Evolutionary conservation across 257 asterid species (phyloP), one percentile per base, ranked within the genome.

Genomic region (Scutellaria baicalensis): DNA sequence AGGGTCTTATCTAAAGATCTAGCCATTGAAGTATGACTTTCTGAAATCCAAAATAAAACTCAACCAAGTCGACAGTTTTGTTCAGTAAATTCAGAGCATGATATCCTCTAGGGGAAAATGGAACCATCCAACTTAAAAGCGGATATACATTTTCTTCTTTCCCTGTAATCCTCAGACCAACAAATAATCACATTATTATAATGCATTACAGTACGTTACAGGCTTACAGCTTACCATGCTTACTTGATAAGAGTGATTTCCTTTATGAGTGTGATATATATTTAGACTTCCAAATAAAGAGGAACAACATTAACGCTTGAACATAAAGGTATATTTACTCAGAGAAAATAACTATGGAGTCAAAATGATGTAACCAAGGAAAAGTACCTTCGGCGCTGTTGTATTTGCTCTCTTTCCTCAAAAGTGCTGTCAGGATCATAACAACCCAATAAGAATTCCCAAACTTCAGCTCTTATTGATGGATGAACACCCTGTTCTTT

Each of bases 391-490:
- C 95, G 83, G 9, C 78, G 72, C 44, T 81, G 83, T 44, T 92
- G 84, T 75, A 86, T 72, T 65, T 89, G 83, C 72, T 92, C 93
- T 73, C 95, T 88, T 71, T 91, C 99, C 4, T 85, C 97, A 75
- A 78, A 89, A 66, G 92, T 84, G 85, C 98, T 91, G 82, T 75
- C 78, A 44, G 98, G 93, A 65, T 89, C 96, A 75, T 79, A 91
- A 77, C 98, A 91, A 60, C 98, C 97, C 84, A 94, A 80, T 66
- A 94, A 83, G 79, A 91, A 91, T 68, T 94, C 98, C 99, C 99
- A 94, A 69, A 94, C 99, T 78, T 91, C 99, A 75, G 97, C 97
- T 86, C 97, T 92, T 59, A 94, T 89, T 27, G 98, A 82, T 61
- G 99, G 98, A 71, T 94, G 99, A 81, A 94, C 82, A 35, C 99